Percentiles rank a stretch among this genome's conserved stretches.
phyloP scores from a whole-genome alignment of 2,329 filamentous ascomycete species.

The Claviceps pazoutovae region DNA sequence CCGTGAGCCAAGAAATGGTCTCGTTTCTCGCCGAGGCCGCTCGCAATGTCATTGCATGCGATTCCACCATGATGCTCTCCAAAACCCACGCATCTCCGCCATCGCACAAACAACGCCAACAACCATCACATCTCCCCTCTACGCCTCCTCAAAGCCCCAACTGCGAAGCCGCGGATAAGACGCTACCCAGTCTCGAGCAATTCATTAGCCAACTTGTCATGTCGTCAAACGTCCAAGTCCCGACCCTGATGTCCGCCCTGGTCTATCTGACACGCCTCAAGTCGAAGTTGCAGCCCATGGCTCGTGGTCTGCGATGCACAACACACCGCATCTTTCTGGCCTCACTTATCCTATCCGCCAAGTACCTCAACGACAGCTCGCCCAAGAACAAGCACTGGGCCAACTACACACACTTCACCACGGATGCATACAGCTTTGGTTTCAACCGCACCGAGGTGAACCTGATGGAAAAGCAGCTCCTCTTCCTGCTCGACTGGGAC shows the following conservation, averaged over 20 bases:
- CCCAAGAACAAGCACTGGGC: conserved; percentile 99
- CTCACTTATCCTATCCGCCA: conserved; percentile 71
- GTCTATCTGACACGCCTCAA: conserved; percentile 83
- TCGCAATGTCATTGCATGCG: conserved; percentile 66
- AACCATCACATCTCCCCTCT: conserved; percentile 21
- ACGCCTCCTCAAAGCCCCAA: conserved; percentile 38
- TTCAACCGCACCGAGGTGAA: conserved; percentile 95
- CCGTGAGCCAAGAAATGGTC: conserved; percentile 66
- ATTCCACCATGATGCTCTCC: conserved; percentile 42
- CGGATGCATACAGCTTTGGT: conserved; percentile 54
- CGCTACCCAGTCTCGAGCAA: conserved; percentile 67
- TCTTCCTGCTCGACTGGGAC: conserved; percentile 91
- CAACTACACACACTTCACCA: conserved; percentile 70
- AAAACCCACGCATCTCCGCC: conserved; percentile 11
- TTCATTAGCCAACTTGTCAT: conserved; percentile 89
- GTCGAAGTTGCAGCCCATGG: conserved; percentile 76
- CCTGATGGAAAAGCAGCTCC: conserved; percentile 97
- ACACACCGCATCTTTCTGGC: conserved; percentile 96
- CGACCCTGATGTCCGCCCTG: conserved; percentile 91
- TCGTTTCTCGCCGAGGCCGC: conserved; percentile 61
- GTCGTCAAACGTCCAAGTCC: conserved; percentile 90
- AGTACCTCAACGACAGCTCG: conserved; percentile 96
- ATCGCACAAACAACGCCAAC: background rate
- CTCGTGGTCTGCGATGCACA: conserved; percentile 91
- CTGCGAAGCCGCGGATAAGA: conserved; percentile 34